Evolutionary conservation across 352 stramenopile genomes (phyloP), one percentile per base, ranked within the genome.

Genomic region (Phytophthora sp.): DNA sequence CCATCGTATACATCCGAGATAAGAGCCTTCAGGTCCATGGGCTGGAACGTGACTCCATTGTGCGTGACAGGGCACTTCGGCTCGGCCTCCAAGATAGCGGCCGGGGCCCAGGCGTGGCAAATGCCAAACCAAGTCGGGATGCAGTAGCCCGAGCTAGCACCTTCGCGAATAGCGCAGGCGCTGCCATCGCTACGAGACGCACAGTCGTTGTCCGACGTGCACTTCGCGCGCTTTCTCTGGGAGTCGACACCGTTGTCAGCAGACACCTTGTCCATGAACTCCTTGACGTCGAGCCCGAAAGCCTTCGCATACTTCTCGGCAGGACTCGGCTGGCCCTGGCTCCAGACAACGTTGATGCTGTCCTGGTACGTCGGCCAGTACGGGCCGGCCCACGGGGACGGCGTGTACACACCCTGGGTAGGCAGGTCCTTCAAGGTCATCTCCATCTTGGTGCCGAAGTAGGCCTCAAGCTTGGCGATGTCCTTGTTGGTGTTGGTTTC

Each of bases 351-450:
- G 70, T 91, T 91, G 67, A 91, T 91, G 49, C 77, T 72, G 72
- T 89, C 82, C 17, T 75, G 62, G 72, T 82, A 88, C 18, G 64
- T 72, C 2, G 79, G 72, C 77, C 79, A 91, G 76, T 89, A 91
- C 55, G 72, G 77, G 21, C 62, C 73, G 2, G 74, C 45, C 79
- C 79, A 88, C 12, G 76, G 76, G 15, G 68, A 31, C 2, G 57
- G 48, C 18, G 34, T 45, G 32, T 39, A 26, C 9, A 66, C 53
- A 2, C 56, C 62, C 12, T 32, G 1, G 3, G 50, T 79, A 1
- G 66, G 58, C 2, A 79, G 46, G 15, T 76, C 45, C 18, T 66
- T 63, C 9, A 74, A n/a, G 1, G 18, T 71, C 38, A 50, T 67
- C 28, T 67, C 65, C 54, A 74, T 67, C 44, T 53, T 55, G 18